Conservation (phyloP, 495 filamentous ascomycete genomes). For the Penicillium simplicissimum region DNA sequence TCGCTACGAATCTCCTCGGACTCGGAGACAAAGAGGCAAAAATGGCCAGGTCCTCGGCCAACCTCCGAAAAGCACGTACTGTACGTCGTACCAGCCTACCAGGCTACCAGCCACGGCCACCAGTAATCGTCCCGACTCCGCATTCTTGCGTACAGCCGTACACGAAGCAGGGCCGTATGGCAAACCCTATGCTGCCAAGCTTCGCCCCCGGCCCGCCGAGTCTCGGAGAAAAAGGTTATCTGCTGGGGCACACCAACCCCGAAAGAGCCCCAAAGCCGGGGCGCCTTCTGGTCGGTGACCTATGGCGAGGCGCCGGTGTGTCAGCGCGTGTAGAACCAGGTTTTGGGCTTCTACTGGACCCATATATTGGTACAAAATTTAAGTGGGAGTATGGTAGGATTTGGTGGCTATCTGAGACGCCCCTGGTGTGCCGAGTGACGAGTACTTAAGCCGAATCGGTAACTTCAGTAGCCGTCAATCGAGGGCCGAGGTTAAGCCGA, state of each 20-base stretch:
- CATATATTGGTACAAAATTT: background rate
- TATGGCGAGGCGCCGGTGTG: background rate
- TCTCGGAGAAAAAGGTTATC: conserved; percentile 17
- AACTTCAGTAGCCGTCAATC: background rate
- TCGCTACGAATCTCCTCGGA: background rate
- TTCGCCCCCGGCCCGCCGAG: conserved; percentile 18
- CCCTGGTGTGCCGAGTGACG: no score
- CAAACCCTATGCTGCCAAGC: conserved; percentile 18
- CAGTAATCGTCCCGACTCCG: conserved; percentile 4
- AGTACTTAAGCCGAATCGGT: conserved; percentile 12
- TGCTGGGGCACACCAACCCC: conserved; percentile 3
- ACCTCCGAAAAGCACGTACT: conserved; percentile 15
- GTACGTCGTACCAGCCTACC: no score
- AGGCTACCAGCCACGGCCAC: no score
- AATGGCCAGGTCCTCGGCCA: conserved; percentile 10
- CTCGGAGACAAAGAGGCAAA: background rate
- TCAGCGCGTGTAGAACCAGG: background rate
- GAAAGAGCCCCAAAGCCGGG: conserved; percentile 10
- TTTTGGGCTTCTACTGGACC: background rate
- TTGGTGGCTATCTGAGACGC: background rate
- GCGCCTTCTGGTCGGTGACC: background rate
- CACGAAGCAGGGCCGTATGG: background rate
- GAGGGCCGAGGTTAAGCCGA: conserved; percentile 9
- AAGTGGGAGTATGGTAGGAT: background rate
- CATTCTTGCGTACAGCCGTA: background rate